Evolutionary conservation across 169 alveolate species (phyloP).

Genomic region (Cytauxzoon felis): DNA sequence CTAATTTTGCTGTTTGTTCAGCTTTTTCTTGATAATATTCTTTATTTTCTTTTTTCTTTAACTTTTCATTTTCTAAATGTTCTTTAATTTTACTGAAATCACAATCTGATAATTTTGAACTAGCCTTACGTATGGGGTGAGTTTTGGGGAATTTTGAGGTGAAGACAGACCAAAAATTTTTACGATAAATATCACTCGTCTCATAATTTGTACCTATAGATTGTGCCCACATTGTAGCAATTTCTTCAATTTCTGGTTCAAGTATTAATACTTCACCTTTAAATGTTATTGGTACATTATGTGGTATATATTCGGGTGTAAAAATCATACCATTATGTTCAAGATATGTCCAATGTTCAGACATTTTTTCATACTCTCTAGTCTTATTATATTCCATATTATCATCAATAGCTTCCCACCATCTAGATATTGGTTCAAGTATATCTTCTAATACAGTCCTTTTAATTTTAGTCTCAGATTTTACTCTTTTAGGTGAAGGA

Average conservation of each 20-base stretch:
- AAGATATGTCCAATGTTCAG: conserved; percentile 80
- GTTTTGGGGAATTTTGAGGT: conserved; percentile 64
- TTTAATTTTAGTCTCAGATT: conserved; percentile 42
- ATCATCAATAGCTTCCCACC: conserved; percentile 80
- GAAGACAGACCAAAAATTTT: conserved; percentile 87
- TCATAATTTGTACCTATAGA: conserved; percentile 91
- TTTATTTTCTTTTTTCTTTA: conserved; percentile 78
- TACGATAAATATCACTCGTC: conserved; percentile 83
- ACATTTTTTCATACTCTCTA: conserved; percentile 63
- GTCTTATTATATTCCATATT: conserved; percentile 53
- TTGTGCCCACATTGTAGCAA: conserved; percentile 94
- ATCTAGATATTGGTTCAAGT: conserved; percentile 79
- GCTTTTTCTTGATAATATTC: conserved; percentile 81
- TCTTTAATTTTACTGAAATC: conserved; percentile 87
- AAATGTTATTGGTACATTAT: conserved; percentile 77
- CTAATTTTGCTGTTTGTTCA: conserved; percentile 67
- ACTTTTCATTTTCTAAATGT: conserved; percentile 76
- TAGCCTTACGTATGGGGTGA: conserved; percentile 45
- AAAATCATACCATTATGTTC: conserved; percentile 88
- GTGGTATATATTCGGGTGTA: conserved; percentile 86
- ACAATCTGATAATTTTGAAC: conserved; percentile 74
- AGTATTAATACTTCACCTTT: conserved; percentile 83
- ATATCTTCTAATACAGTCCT: conserved; percentile 62
- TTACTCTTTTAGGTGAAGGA: conserved; percentile 33
- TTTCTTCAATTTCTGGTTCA: conserved; percentile 94